Percentiles rank a stretch among this genome's conserved stretches.
Conservation (phyloP, 2,329 filamentous ascomycete genomes). For the Coleophoma cylindrospora region DNA sequence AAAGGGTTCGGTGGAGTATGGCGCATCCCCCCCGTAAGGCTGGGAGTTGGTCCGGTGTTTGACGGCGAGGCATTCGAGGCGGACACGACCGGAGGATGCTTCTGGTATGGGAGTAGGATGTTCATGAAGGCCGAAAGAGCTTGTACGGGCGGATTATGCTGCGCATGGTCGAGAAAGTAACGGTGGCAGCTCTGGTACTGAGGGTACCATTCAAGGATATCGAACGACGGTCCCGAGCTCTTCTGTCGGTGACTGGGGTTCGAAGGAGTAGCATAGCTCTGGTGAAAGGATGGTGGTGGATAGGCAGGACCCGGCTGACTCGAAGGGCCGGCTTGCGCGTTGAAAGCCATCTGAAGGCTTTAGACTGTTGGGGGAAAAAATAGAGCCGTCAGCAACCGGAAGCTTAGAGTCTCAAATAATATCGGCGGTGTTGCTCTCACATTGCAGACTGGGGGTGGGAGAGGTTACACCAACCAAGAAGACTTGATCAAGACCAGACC, state of each 20-base stretch:
- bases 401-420: no score
- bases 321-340: not conserved
- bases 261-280: not conserved
- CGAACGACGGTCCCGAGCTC: constrained; percentile 39
- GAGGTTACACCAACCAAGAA: no score
- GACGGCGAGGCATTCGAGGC: constrained; percentile 29
- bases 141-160: constrained; percentile 78
- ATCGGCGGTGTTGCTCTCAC: no score
- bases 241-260: not conserved
- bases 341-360: not conserved
- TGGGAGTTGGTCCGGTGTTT: constrained; percentile 23
- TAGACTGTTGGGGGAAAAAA: no score
- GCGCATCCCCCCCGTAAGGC: constrained; percentile 8
- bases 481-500: no score
- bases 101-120: constrained; percentile 85
- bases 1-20: constrained; percentile 18
- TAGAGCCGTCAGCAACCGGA: no score
- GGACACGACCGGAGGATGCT: constrained; percentile 39
- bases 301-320: not conserved
- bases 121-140: constrained; percentile 88
- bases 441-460: no score
- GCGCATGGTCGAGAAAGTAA: constrained; percentile 89
- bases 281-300: not conserved
- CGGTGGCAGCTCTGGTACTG: constrained; percentile 84
- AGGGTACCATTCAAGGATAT: constrained; percentile 90